Base-by-base conservation (phyloP, 139 green algal genomes). In the Chara braunii region DNA sequence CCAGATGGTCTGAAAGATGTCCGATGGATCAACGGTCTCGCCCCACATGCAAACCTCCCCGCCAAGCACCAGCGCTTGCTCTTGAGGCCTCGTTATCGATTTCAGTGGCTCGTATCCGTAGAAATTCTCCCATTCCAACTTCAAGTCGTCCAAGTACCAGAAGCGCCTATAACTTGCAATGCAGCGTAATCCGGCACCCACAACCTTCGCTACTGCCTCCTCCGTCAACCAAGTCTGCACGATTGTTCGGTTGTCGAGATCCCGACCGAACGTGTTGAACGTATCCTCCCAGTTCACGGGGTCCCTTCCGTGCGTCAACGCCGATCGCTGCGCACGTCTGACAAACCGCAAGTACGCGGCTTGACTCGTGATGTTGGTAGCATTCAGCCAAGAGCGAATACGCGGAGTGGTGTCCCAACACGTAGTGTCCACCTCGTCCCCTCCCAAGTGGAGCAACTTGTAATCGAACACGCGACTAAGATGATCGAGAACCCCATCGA, bases 21-120 rank as follows among this genome's bases (percentile, higher is more conserved):
- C 60, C 2, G 61, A 74, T 1, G 42, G 31, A 35, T 76, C 68
- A 3, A 2, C 60, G 14, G 65, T 76, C 60, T 76, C 68, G 2
- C 68, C 68, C 68, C 68, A 76, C 68, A 74, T 74, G 68, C 68
- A 76, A 29, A 76, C 68, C 68, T 76, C 65, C 0, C 65, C 65
- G 18, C 65, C 65, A 28, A 74, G n/a, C 23, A 74, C 57, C 31
- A 70, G 18, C 32, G 29, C 28, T 4, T 43, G 30, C 50, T 70
- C 22, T n/a, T 69, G 50, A 3, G 12, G 6, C 36, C 64, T 51
- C 7, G 62, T 24, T 26, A 70, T 68, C 22, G 50, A 48, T 22
- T 60, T 22, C 31, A 43, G 52, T 6, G 58, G 58, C 33, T 74
- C 64, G 58, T 74, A 70, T 34, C 24, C n/a, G 30, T 74, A 74